A percentile compares a stretch with the other conserved stretches of the same genome.
Conservation (phyloP, 1,284 basidiomycete genomes). For the Apiotrichum domesticum region DNA sequence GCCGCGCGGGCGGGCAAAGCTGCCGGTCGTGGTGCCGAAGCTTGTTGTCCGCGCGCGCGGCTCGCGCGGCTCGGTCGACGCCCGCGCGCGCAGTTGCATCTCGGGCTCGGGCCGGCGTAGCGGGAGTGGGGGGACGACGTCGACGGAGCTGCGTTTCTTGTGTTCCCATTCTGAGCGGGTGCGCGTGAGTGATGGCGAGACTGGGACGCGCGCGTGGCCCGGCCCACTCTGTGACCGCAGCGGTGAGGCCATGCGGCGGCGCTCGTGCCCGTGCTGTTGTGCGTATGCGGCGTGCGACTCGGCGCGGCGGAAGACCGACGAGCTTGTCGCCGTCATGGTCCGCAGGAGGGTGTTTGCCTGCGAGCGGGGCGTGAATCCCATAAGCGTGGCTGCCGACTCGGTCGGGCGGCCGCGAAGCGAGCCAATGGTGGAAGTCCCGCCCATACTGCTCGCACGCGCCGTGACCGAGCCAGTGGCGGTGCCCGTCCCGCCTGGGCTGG, state of each 20-base stretch:
- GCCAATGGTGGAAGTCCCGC: slow-evolving; percentile 36
- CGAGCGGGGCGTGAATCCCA: neutral
- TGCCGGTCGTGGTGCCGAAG: neutral
- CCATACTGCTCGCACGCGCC: slow-evolving; percentile 41
- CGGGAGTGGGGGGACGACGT: neutral
- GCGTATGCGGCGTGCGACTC: slow-evolving; percentile 3
- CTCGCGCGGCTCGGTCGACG: neutral
- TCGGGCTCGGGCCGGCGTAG: neutral
- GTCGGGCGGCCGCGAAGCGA: slow-evolving; percentile 11
- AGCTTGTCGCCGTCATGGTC: slow-evolving; percentile 26
- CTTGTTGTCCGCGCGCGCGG: slow-evolving; percentile 8
- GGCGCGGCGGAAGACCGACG: slow-evolving; percentile 22
- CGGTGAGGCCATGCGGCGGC: neutral
- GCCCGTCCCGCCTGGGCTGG: slow-evolving; percentile 34
- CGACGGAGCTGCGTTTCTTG: neutral
- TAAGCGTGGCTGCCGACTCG: slow-evolving; percentile 4
- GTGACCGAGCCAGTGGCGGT: slow-evolving; percentile 40
- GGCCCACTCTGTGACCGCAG: neutral
- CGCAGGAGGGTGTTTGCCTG: slow-evolving; percentile 30
- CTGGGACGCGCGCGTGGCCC: neutral
- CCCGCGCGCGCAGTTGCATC: neutral
- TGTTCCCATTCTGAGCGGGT: slow-evolving; percentile 28
- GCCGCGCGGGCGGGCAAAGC: neutral
- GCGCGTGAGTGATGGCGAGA: slow-evolving; percentile 8
- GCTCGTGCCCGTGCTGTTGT: slow-evolving; percentile 3